These are phyloP conservation scores for Cyclotella atomus DNA, from an alignment of 108 stramenopile species.

Conservation along the genomic window DNA sequence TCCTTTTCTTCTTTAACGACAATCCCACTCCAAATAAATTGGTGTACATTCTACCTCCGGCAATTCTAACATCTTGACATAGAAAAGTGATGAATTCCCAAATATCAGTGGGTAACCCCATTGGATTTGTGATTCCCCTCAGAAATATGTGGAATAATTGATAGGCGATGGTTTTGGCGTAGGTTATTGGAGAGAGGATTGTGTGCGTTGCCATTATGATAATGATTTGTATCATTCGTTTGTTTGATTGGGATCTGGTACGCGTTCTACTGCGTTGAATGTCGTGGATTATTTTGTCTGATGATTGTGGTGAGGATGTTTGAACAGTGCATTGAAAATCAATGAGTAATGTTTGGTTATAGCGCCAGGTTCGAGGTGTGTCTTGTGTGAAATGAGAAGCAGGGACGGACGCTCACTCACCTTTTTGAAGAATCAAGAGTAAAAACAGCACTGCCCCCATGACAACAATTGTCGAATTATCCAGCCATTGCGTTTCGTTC, in stretches of 20 bases:
- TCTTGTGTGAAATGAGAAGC: not conserved
- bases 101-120: not conserved
- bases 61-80: not conserved
- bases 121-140: not conserved
- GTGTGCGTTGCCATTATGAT: not conserved
- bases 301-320: too few relatives aligned
- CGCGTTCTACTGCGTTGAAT: too few relatives aligned
- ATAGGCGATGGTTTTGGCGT: not conserved
- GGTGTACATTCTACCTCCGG: not conserved
- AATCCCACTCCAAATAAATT: not conserved
- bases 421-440: not conserved
- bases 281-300: constrained; percentile 3
- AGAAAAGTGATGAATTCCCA: not conserved
- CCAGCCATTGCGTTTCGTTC: not conserved
- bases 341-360: not conserved
- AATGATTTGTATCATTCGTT: not conserved
- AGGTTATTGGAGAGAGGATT: not conserved
- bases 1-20: not conserved
- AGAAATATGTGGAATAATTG: not conserved
- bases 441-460: not conserved
- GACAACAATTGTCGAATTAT: not conserved
- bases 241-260: too few relatives aligned
- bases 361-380: not conserved
- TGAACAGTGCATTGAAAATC: not conserved
- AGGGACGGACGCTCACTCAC: too few relatives aligned